A percentile compares a stretch with the other conserved stretches of the same genome.
Evolutionary conservation across 73 alveolate genomes (phyloP).

Genomic region (Uronychia setigera): DNA sequence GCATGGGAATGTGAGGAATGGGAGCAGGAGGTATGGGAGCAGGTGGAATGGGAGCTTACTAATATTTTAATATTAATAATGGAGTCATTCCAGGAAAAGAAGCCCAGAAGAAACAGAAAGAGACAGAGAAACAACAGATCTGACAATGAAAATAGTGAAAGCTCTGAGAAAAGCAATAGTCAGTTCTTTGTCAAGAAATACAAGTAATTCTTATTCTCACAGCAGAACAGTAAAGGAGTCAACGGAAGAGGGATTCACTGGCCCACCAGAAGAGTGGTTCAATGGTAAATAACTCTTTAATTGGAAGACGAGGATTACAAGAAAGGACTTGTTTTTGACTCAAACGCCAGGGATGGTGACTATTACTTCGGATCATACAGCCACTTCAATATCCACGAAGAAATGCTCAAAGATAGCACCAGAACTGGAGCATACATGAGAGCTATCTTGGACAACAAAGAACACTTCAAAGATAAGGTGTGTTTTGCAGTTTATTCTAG

Average conservation of each 20-base stretch:
- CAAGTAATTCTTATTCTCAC: no score
- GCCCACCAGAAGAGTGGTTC: conserved; percentile 51
- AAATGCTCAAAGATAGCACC: conserved; percentile 86
- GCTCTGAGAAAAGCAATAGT: no score
- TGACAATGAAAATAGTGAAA: no score
- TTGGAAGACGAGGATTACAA: conserved; percentile 44
- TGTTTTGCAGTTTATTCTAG: not conserved
- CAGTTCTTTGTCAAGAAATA: no score
- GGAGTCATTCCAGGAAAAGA: no score
- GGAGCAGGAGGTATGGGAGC: no score
- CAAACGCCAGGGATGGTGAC: conserved; percentile 38
- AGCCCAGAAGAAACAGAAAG: no score
- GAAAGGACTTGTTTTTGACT: conserved; percentile 27
- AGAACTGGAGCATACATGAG: conserved; percentile 83
- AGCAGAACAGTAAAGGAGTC: not conserved
- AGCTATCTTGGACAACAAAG: conserved; percentile 84
- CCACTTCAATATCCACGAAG: conserved; percentile 84
- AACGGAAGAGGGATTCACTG: conserved; percentile 62
- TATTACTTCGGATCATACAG: conserved; percentile 93
- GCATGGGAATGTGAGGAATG: no score
- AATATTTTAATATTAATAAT: no score
- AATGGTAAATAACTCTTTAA: conserved; percentile 10
- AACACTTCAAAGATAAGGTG: conserved; percentile 78
- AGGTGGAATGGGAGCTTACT: no score
- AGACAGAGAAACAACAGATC: no score